These are phyloP conservation scores for Xylariaceae sp. DNA, from an alignment of 2,329 filamentous ascomycete species.

Conservation along the genomic window DNA sequence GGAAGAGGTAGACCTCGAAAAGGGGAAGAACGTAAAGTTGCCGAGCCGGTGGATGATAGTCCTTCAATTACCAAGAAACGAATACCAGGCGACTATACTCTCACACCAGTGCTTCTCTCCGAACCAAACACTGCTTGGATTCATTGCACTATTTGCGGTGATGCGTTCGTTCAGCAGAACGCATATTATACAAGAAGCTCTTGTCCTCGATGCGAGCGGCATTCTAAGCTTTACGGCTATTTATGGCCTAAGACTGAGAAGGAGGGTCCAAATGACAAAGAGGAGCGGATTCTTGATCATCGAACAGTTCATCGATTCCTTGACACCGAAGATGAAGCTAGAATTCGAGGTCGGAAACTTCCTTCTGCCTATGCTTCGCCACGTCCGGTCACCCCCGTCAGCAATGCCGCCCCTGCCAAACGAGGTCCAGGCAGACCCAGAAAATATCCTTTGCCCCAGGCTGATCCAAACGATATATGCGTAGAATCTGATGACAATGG, in stretches of 20 bases:
- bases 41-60: slow-evolving; percentile 35
- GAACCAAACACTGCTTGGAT: slow-evolving; percentile 84
- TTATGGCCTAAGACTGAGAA: slow-evolving; percentile 95
- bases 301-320: slow-evolving; percentile 87
- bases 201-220: slow-evolving; percentile 91
- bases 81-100: slow-evolving; percentile 78
- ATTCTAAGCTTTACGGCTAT: slow-evolving; percentile 94
- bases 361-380: slow-evolving; percentile 14
- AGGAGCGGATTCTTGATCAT: slow-evolving; percentile 79
- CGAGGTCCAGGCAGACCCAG: slow-evolving; percentile 34
- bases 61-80: slow-evolving; percentile 46
- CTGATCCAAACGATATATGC: slow-evolving; percentile 6
- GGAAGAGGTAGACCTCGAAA: slow-evolving; percentile 38
- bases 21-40: slow-evolving; percentile 40
- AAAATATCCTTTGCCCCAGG: slow-evolving; percentile 21
- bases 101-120: slow-evolving; percentile 76
- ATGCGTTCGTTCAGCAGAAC: slow-evolving; percentile 84
- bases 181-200: slow-evolving; percentile 85
- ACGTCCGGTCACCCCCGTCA: neutral
- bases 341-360: slow-evolving; percentile 50
- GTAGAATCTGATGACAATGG: slow-evolving; percentile 23
- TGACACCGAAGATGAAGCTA: slow-evolving; percentile 69
- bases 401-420: slow-evolving; percentile 24
- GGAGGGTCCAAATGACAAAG: slow-evolving; percentile 74
- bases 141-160: slow-evolving; percentile 82